A percentile compares a stretch with the other conserved stretches of the same genome.
Conservation (phyloP, 768 basidiomycete genomes). For the Amanita phalloides region DNA sequence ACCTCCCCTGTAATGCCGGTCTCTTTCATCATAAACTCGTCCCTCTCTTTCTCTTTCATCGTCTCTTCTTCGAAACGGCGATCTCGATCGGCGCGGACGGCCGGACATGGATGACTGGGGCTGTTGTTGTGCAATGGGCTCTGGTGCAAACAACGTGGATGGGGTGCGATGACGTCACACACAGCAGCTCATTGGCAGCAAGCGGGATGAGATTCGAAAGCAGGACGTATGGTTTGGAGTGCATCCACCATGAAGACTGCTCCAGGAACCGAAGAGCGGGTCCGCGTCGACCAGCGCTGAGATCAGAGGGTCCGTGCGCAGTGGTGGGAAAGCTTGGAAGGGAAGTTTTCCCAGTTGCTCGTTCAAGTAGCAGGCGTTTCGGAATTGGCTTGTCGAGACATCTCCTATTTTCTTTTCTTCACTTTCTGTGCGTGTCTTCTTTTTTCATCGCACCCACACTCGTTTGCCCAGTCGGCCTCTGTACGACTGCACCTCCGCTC, state of each 20-base stretch:
- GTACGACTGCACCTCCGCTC: conserved; percentile 6
- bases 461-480: conserved; percentile 12
- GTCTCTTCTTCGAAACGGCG: conserved; percentile 1
- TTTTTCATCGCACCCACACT: conserved; percentile 16
- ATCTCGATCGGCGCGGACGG: conserved; percentile 1
- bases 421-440: conserved; percentile 22
- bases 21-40: conserved; percentile 2
- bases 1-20: conserved; percentile 1
- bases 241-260: too few relatives aligned
- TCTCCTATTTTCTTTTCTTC: conserved; percentile 10
- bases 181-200: not conserved
- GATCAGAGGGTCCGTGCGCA: conserved; percentile 7
- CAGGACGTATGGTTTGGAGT: not conserved
- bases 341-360: conserved; percentile 1
- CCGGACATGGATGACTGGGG: too few relatives aligned
- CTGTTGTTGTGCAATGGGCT: conserved; percentile 1
- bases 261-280: too few relatives aligned
- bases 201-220: not conserved
- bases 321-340: conserved; percentile 4
- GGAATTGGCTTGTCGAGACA: conserved; percentile 6
- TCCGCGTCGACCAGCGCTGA: not conserved
- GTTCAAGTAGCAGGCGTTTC: not conserved
- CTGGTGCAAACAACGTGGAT: not conserved
- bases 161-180: conserved; percentile 1
- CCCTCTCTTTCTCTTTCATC: not conserved